Base-by-base conservation (phyloP, 139 green algal species). In the Volvox reticuliferus region DNA sequence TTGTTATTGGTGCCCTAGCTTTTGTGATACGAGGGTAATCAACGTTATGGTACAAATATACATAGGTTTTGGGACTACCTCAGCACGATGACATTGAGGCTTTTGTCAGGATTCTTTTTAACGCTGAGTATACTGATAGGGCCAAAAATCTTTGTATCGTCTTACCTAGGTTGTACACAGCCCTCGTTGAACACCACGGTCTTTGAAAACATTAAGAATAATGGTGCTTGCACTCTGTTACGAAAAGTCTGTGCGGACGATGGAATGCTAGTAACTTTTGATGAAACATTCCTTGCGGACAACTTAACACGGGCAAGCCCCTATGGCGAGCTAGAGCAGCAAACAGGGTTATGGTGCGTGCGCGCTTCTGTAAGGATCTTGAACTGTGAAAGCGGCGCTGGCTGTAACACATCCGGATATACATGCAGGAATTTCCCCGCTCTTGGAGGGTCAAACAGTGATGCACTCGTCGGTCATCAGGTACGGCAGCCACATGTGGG, bases 391-490 rank as follows among this genome's bases (percentile, higher is more conserved):
- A 28, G 30, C 75, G 26, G 75, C 32, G 75, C 24, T 32, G 73
- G 24, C 2, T 28, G 22, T 28, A 75, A 79, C 71, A 79, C 20
- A 33, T 20, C 75, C 30, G 32, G 75, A 3, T 19, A 24, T 26
- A 6, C 17, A 20, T 35, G 33, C 69, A 89, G 85, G 85, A 89
- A 89, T 30, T 89, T 89, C 68, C 85, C 85, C 0, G n/a, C 85
- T 14, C 85, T 67, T 13, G 85, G 85, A 36, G 85, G 85, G 17
- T n/a, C 85, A 35, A 89, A 89, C 37, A 82, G 69, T 14, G 85
- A 89, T 44, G 85, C 69, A 22, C 44, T 89, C 0, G 68, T 89
- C 33, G 85, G 85, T 1, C 85, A 89, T n/a, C 85, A 89, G 85
- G 85, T 82, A 16, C 5, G 81, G 36, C 44, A 9, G 44, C 44